Evolutionary conservation across 2,329 filamentous ascomycete genomes (phyloP).

Genomic region (Huntiella savannae): DNA sequence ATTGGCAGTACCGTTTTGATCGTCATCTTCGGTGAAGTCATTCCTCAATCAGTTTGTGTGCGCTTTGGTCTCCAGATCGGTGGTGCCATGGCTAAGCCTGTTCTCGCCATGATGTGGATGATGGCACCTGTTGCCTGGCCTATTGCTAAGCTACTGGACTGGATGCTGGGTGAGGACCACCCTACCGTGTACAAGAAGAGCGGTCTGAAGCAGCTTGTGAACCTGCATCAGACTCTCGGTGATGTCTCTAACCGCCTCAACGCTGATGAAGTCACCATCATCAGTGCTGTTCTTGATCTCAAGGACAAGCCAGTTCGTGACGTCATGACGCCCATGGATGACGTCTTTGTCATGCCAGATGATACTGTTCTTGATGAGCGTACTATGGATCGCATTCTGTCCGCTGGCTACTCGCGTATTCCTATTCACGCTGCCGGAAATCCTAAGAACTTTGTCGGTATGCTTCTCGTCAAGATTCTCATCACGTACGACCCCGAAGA

Average conservation of each 20-base stretch:
- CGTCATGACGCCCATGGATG: slow-evolving; percentile 97
- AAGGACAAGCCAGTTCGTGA: slow-evolving; percentile 89
- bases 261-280: slow-evolving; percentile 96
- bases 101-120: slow-evolving; percentile 78
- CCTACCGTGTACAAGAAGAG: slow-evolving; percentile 97
- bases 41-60: slow-evolving; percentile 90
- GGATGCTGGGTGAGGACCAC: slow-evolving; percentile 81
- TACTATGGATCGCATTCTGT: slow-evolving; percentile 86
- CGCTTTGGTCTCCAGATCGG: slow-evolving; percentile 91
- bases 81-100: slow-evolving; percentile 77
- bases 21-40: slow-evolving; percentile 94
- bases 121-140: slow-evolving; percentile 84
- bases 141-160: slow-evolving; percentile 86
- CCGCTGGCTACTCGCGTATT: slow-evolving; percentile 87
- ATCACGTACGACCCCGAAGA: slow-evolving; percentile 98
- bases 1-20: slow-evolving; percentile 86
- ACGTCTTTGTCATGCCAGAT: slow-evolving; percentile 92
- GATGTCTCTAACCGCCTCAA: slow-evolving; percentile 77
- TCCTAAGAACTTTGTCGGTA: slow-evolving; percentile 76
- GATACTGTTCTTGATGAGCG: slow-evolving; percentile 82
- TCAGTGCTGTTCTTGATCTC: slow-evolving; percentile 85
- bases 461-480: slow-evolving; percentile 95
- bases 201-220: slow-evolving; percentile 87
- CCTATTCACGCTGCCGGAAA: slow-evolving; percentile 82
- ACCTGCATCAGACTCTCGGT: slow-evolving; percentile 79